phyloP scores from a whole-genome alignment of 345 rosid genomes.

The Aurinia saxatilis region DNA sequence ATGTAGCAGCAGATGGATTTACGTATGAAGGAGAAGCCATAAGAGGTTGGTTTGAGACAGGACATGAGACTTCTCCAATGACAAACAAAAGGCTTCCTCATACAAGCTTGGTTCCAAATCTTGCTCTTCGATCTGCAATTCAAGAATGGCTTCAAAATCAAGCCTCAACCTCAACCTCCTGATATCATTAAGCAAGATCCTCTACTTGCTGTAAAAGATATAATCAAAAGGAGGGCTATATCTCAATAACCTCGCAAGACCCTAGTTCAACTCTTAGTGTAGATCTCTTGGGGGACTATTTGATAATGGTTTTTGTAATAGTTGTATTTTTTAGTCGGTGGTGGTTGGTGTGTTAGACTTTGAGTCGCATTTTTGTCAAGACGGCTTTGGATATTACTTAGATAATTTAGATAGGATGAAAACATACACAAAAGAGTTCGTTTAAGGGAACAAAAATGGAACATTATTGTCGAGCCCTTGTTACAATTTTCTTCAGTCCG shows the following conservation, averaged over 20 bases:
- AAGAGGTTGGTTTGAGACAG: conserved; percentile 52
- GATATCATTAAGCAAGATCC: not conserved
- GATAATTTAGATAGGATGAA: no score
- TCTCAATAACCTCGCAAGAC: not conserved
- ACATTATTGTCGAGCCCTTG: no score
- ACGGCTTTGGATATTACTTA: no score
- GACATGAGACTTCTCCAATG: conserved; percentile 62
- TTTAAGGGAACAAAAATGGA: no score
- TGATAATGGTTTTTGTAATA: not conserved
- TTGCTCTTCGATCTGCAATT: conserved; percentile 38
- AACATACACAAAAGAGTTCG: no score
- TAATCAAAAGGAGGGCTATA: not conserved
- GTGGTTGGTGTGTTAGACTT: not conserved
- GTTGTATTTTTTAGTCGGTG: not conserved
- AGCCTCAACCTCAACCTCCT: conserved; percentile 1
- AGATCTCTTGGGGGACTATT: not conserved
- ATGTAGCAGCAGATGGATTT: conserved; percentile 65
- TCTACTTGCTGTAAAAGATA: not conserved
- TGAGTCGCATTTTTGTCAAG: no score
- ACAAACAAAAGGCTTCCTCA: conserved; percentile 37
- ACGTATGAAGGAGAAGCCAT: conserved; percentile 66
- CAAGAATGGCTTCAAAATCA: conserved; percentile 55
- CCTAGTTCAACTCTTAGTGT: not conserved
- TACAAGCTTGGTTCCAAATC: conserved; percentile 37
- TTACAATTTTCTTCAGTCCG: no score